A percentile compares a stretch with the other conserved stretches of the same genome.
phyloP scores from a whole-genome alignment of 371 early-diverging fungal species.

The Fennellomyces sp. region DNA sequence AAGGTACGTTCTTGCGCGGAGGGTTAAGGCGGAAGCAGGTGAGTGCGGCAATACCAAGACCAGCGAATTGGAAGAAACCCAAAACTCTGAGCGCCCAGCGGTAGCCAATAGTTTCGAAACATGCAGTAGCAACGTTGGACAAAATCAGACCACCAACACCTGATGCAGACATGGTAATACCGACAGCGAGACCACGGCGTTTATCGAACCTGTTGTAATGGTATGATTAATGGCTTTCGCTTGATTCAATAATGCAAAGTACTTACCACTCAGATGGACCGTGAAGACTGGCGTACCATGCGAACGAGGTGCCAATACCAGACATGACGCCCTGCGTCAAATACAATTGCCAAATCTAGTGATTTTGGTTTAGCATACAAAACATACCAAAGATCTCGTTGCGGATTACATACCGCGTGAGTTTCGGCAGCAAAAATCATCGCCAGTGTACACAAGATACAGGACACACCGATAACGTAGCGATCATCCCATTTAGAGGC shows the following conservation, averaged over 20 bases:
- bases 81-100: conserved; percentile 63
- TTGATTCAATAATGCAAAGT: too few species aligned
- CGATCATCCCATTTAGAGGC: conserved; percentile 29
- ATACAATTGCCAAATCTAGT: conserved; percentile 26
- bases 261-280: conserved; percentile 12
- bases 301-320: conserved; percentile 15
- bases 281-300: conserved; percentile 13
- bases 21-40: conserved; percentile 9
- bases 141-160: conserved; percentile 72
- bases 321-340: conserved; percentile 23
- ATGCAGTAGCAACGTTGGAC: conserved; percentile 54
- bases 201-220: too few species aligned
- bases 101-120: conserved; percentile 53
- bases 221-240: too few species aligned
- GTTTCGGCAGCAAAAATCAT: conserved; percentile 23
- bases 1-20: conserved; percentile 24
- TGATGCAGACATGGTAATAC: conserved; percentile 51
- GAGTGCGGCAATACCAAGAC: conserved; percentile 8
- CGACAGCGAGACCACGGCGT: too few species aligned
- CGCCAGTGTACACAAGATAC: conserved; percentile 53
- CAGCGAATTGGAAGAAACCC: conserved; percentile 49
- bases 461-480: conserved; percentile 16
- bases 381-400: neutral
- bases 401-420: conserved; percentile 2
- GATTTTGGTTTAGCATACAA: neutral